Percentiles rank a stretch among this genome's conserved stretches.
These are phyloP conservation scores for Caryopteris hybrid DNA, from an alignment of 305 asterid species.

Conservation along the genomic window DNA sequence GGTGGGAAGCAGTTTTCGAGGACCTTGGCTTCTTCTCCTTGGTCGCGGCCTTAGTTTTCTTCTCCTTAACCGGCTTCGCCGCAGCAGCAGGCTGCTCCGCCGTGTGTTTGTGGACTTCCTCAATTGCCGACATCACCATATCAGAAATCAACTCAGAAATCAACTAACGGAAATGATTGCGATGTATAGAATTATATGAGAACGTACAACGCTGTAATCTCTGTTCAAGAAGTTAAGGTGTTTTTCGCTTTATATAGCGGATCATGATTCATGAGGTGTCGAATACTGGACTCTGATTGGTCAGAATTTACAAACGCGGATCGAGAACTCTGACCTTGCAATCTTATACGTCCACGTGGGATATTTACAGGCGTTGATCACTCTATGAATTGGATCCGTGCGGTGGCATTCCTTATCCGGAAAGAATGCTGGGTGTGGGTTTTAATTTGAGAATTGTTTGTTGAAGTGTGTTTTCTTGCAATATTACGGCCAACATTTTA, in stretches of 20 bases:
- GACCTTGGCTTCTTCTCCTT: slow-evolving; percentile 43
- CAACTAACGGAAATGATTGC: neutral
- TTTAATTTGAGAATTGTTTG: neutral
- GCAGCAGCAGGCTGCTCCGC: slow-evolving; percentile 14
- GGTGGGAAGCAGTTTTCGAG: slow-evolving; percentile 54
- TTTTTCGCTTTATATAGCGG: slow-evolving; percentile 31
- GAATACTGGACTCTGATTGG: slow-evolving; percentile 35
- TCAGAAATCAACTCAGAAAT: slow-evolving; percentile 16
- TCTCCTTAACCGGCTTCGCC: slow-evolving; percentile 40
- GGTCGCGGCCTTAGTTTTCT: slow-evolving; percentile 40
- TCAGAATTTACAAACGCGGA: slow-evolving; percentile 11
- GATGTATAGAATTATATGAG: neutral
- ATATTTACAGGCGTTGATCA: neutral
- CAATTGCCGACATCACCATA: slow-evolving; percentile 40
- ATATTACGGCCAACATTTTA: slow-evolving; percentile 2
- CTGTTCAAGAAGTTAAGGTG: neutral
- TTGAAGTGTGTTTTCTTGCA: slow-evolving; percentile 31
- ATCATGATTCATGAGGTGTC: slow-evolving; percentile 12
- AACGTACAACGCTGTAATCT: neutral
- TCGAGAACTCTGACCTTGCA: neutral
- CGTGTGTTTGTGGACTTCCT: slow-evolving; percentile 27
- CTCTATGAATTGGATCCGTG: slow-evolving; percentile 24
- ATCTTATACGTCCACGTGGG: slow-evolving; percentile 40
- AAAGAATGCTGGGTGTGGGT: neutral
- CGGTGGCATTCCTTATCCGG: slow-evolving; percentile 31